Conservation (phyloP, 371 early-diverging fungal species). For the Mortierella sp. region DNA sequence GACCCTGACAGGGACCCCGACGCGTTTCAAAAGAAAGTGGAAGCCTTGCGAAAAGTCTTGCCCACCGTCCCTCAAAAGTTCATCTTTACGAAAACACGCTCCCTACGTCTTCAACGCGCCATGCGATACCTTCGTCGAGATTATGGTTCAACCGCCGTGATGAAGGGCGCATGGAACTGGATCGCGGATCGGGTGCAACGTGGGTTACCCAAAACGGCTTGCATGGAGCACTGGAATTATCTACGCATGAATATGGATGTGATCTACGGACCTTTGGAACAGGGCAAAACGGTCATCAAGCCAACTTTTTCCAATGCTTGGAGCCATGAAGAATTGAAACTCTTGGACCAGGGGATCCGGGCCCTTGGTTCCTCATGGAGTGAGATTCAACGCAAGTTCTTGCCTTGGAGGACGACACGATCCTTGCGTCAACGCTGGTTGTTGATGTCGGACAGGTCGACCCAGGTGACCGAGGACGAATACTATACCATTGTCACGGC, state of each 20-base stretch:
- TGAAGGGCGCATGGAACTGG: slow-evolving; percentile 22
- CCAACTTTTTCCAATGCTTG: slow-evolving; percentile 9
- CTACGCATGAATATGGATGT: slow-evolving; percentile 28
- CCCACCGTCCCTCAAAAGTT: slow-evolving; percentile 18
- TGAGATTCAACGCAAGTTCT: slow-evolving; percentile 19
- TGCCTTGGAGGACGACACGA: slow-evolving; percentile 29
- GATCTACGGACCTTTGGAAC: slow-evolving; percentile 24
- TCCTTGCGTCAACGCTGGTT: slow-evolving; percentile 38
- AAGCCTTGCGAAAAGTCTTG: slow-evolving; percentile 6
- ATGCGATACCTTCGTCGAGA: slow-evolving; percentile 6
- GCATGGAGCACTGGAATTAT: slow-evolving; percentile 29
- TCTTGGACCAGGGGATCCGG: slow-evolving; percentile 39
- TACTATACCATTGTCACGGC: slow-evolving; percentile 37
- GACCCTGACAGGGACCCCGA: slow-evolving; percentile 15
- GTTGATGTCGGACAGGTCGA: slow-evolving; percentile 29
- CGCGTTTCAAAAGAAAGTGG: not conserved
- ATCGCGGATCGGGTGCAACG: slow-evolving; percentile 28
- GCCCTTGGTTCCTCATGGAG: slow-evolving; percentile 20
- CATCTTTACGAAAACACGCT: slow-evolving; percentile 27
- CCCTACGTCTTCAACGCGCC: slow-evolving; percentile 18
- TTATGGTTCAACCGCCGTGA: not conserved
- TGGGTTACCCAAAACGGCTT: slow-evolving; percentile 11
- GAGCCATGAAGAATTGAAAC: slow-evolving; percentile 35
- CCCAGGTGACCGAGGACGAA: slow-evolving; percentile 25
- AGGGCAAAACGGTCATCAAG: slow-evolving; percentile 9